Evolutionary conservation across 2,329 filamentous ascomycete species (phyloP), one percentile per base, ranked within the genome.

Genomic region (Fusarium xyrophilum): DNA sequence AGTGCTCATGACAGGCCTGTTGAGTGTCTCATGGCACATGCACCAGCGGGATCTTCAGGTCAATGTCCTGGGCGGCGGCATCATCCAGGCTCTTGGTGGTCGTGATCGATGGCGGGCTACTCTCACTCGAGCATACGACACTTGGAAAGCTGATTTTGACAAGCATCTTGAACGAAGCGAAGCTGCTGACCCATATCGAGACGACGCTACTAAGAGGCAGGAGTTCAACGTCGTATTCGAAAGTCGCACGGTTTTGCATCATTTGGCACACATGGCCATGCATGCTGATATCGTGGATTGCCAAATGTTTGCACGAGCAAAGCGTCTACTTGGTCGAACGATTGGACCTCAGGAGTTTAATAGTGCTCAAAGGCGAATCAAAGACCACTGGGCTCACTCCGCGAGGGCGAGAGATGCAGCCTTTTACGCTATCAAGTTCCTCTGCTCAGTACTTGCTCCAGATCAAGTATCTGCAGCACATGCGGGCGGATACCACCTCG

Each of bases 11-110:
- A 91, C 95, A 2, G 96, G 96, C 0, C 82, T 99, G 30, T 83
- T 98, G 27, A 97, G 93, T 70, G 93, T 98, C 32, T 96, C 92
- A 75, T 98, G 93, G 93, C 95, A 98, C 78, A 95, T 98, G 91
- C 96, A 97, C 76, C 94, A 98, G 77, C 88, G 95, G 75, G 96
- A 98, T 77, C 86, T 97, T 17, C 95, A 97, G 80, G 91, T 97
- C 61, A 95, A 90, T 76, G 93, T 93, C 2, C 85, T 98, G 0
- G 93, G 88, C 9, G 82, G 82, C 2, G 83, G 91, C 15, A 92
- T 94, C 14, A 88, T 89, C 0, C 89, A 91, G 71, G 90, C 93
- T 1, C 85, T 97, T 2, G 95, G 95, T 6, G 93, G 91, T 6
- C 89, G 93, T 23, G 93, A 97, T 76, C 95, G 95, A 77, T 98